Conservation (phyloP, 2,329 filamentous ascomycete genomes). For the Aspergillus viridinutans region DNA sequence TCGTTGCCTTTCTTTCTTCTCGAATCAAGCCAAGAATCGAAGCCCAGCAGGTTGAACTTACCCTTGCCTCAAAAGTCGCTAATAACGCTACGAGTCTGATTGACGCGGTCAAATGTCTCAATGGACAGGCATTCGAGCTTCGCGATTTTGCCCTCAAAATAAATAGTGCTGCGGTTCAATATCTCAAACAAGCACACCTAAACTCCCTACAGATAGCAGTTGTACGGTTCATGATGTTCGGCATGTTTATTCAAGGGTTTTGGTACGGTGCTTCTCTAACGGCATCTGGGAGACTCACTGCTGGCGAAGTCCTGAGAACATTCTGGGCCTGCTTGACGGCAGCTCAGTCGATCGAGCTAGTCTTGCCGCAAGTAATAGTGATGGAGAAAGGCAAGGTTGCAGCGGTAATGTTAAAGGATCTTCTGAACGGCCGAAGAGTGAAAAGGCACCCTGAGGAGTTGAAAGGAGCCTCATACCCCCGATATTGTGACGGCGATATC, state of each 20-base stretch:
- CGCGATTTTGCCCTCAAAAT: conserved; percentile 60
- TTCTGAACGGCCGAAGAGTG: conserved; percentile 33
- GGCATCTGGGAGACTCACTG: conserved; percentile 50
- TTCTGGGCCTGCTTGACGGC: conserved; percentile 80
- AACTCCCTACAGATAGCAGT: conserved; percentile 70
- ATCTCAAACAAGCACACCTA: conserved; percentile 63
- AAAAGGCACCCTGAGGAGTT: conserved; percentile 22
- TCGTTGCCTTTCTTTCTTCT: conserved; percentile 58
- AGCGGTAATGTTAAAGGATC: conserved; percentile 56
- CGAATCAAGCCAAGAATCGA: conserved; percentile 63
- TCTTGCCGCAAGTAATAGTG: conserved; percentile 72
- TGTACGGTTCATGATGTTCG: conserved; percentile 68
- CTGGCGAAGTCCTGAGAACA: conserved; percentile 71
- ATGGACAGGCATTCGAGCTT: conserved; percentile 67
- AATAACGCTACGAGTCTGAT: conserved; percentile 69
- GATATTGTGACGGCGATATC: conserved; percentile 61
- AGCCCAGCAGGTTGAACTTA: conserved; percentile 64
- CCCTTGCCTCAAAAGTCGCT: conserved; percentile 66
- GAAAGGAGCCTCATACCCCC: conserved; percentile 27
- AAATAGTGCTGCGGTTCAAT: conserved; percentile 57
- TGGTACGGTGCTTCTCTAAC: conserved; percentile 78
- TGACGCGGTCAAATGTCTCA: conserved; percentile 82
- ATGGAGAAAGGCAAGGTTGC: conserved; percentile 76
- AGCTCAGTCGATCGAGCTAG: conserved; percentile 67
- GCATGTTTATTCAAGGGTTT: conserved; percentile 83